These are phyloP conservation scores for Pterula multifida DNA, from an alignment of 1,284 basidiomycete genomes.

Conservation along the genomic window DNA sequence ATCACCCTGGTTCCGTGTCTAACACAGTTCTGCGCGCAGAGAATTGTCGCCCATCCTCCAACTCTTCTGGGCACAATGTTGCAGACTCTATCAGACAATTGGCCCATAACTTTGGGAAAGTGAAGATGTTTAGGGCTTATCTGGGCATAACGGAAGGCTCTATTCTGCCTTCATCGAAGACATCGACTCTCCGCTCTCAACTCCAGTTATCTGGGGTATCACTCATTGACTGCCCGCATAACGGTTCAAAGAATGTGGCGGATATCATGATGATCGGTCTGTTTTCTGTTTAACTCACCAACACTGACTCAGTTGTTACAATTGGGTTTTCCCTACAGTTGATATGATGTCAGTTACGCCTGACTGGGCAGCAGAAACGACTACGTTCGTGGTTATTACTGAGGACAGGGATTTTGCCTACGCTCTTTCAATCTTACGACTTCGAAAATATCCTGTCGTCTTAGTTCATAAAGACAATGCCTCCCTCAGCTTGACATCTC, in stretches of 20 bases:
- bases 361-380: conserved; percentile 35
- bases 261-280: conserved; percentile 41
- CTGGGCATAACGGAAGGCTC: conserved; percentile 25
- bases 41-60: conserved; percentile 38
- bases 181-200: conserved; percentile 32
- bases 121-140: conserved; percentile 42
- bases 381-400: conserved; percentile 42
- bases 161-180: conserved; percentile 19
- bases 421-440: conserved; percentile 37
- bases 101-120: conserved; percentile 29
- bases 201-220: conserved; percentile 52
- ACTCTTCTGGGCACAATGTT: conserved; percentile 29
- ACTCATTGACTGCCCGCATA: conserved; percentile 44
- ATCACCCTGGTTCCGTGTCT: not conserved
- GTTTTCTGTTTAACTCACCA: conserved; percentile 6
- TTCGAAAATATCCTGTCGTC: conserved; percentile 36
- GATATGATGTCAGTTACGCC: conserved; percentile 51
- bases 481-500: conserved; percentile 35
- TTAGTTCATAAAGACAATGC: conserved; percentile 29
- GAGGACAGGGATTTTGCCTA: conserved; percentile 52
- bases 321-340: conserved; percentile 19
- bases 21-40: conserved; percentile 25
- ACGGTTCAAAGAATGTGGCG: conserved; percentile 39
- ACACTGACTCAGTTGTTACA: not conserved
- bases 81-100: conserved; percentile 30